Percentiles rank a stretch among this genome's conserved stretches.
These are phyloP conservation scores for Penicillium dipodomyicola DNA, from an alignment of 495 filamentous ascomycete species.

Conservation along the genomic window DNA sequence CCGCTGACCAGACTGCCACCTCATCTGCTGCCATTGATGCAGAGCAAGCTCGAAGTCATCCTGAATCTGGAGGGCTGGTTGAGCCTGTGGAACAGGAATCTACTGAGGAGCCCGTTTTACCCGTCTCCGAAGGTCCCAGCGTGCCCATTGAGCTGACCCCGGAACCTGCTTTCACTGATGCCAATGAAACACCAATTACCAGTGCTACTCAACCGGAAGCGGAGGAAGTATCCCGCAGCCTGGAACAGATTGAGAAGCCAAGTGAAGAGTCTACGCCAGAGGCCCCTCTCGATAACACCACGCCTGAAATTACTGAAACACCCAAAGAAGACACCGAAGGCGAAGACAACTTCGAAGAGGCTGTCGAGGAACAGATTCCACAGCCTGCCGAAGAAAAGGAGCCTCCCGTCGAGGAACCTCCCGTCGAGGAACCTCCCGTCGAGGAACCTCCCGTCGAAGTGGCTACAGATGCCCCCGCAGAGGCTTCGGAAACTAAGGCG, in stretches of 20 bases:
- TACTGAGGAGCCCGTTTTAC: not conserved
- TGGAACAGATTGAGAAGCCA: not conserved
- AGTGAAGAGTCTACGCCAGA: not conserved
- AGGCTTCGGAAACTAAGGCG: constrained; percentile 14
- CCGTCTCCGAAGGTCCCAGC: not conserved
- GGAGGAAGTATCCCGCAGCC: not conserved
- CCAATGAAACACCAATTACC: not conserved
- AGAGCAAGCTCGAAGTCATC: constrained; percentile 5
- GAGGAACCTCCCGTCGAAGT: constrained; percentile 9
- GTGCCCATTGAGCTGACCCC: not conserved
- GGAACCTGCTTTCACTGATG: constrained; percentile 1
- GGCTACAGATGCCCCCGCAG: not conserved
- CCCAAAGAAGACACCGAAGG: constrained; percentile 20
- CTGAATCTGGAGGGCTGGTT: constrained; percentile 4
- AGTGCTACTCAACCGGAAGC: not conserved
- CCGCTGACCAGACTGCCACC: not conserved
- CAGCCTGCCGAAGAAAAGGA: constrained; percentile 6
- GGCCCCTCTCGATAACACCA: not conserved
- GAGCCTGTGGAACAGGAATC: constrained; percentile 6
- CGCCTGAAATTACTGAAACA: constrained; percentile 3
- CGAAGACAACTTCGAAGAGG: constrained; percentile 27
- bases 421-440: constrained; percentile 7
- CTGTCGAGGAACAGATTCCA: constrained; percentile 20
- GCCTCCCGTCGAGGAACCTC: constrained; percentile 4
- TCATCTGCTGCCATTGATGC: not conserved